Evolutionary conservation across 169 alveolate species (phyloP), one percentile per base, ranked within the genome.

Genomic region (Babesia gibsoni): DNA sequence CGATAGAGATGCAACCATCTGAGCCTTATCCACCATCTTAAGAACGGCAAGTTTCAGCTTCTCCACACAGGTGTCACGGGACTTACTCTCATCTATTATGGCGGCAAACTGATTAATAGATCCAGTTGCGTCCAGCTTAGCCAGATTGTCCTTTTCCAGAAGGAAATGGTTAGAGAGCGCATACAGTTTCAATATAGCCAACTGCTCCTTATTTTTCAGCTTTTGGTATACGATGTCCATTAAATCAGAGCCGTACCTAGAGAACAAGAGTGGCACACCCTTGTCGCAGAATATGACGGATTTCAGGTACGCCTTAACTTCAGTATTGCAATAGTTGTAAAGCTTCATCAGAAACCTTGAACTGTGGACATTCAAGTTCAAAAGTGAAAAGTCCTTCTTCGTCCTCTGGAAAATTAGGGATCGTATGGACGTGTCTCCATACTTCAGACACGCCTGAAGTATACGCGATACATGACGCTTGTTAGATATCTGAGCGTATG

Each of bases 381-480:
- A 10, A 0, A 69, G 45, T 33, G 42, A 48, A 33, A 67, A 70
- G 41, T 70, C 63, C 16, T 37, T 66, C 66, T 64, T 79, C 36
- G 46, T 42, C 63, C 35, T 52, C 48, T 69, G 53, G 33, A 56
- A 67, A n/a, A 79, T 69, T 10, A 29, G 6, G 45, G 57, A 23
- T 32, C 79, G 27, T 22, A 42, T 66, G n/a, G 23, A 6, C 4
- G 64, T 36, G 42, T 54, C 79, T 10, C 88, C 88, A 65, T 79
- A 79, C 48, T 79, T 79, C 20, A 79, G 64, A 33, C 88, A 79
- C 27, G 88, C 88, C 54, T 79, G 88, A 7, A 79, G 67, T 3
- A 79, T 67, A 0, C 88, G 54, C 18, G 88, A 68, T 3, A 69
- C 49, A 43, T 79, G 73, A 23, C 68, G 39, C 66, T 68, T 77